phyloP scores from a whole-genome alignment of 805 yeast species.

The Cyberlindnera mississippiensis region DNA sequence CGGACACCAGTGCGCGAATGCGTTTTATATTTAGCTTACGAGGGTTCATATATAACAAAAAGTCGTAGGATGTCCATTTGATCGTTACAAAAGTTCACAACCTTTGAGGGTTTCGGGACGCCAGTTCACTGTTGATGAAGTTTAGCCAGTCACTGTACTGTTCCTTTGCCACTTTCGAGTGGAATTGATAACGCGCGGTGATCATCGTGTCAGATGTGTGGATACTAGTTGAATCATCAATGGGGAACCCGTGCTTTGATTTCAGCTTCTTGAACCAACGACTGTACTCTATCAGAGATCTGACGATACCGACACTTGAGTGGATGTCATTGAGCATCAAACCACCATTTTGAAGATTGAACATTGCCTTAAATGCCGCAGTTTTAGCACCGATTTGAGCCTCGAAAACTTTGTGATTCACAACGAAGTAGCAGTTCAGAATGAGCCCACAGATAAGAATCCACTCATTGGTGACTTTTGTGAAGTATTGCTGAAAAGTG shows the following conservation, averaged over 20 bases:
- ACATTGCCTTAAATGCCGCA: conserved; percentile 47
- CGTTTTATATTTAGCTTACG: no score
- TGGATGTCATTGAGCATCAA: conserved; percentile 44
- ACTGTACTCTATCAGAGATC: conserved; percentile 49
- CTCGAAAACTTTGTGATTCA: conserved; percentile 45
- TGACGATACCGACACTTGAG: conserved; percentile 50
- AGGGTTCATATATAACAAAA: no score
- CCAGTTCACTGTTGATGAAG: background rate
- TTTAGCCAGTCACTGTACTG: conserved; percentile 6
- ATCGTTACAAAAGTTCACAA: no score
- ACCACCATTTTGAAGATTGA: conserved; percentile 51
- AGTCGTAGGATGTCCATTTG: no score
- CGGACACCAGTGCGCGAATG: no score
- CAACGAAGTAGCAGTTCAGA: conserved; percentile 51
- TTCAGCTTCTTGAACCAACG: conserved; percentile 61
- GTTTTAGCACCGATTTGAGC: conserved; percentile 46
- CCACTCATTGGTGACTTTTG: conserved; percentile 62
- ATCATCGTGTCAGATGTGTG: conserved; percentile 27
- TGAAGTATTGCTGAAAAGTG: conserved; percentile 46
- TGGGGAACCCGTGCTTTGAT: conserved; percentile 33
- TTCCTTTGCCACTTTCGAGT: background rate
- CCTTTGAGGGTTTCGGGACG: no score
- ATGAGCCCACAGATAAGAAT: conserved; percentile 64
- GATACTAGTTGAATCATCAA: conserved; percentile 15
- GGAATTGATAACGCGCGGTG: conserved; percentile 28